Base-by-base conservation (phyloP, 257 asterid species). In the Gynochthodes officinalis region DNA sequence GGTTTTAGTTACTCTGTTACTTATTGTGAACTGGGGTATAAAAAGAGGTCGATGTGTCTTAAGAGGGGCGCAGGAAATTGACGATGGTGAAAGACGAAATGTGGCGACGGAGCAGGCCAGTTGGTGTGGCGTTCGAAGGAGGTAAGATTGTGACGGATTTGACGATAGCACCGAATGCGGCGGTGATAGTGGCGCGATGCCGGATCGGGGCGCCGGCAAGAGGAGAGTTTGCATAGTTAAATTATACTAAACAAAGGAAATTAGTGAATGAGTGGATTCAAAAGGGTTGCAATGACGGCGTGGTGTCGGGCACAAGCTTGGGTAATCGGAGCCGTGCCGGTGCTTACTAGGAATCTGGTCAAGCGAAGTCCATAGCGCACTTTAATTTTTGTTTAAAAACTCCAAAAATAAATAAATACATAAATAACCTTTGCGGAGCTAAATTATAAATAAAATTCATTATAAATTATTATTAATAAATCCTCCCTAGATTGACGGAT, bases 151-250 rank as follows among this genome's bases (percentile, higher is more conserved):
- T 5, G 73, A 21, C 40, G 72, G 74, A 46, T 64, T 82, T 27
- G 75, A 52, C 28, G 82, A 30, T 64, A 78, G 69, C 69, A 74
- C 75, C 54, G 75, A 30, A 60, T 10, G 67, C 78, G 78, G 84
- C 64, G 76, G 72, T 50, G 61, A n/a, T 35, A 84, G 85, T 21
- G 87, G 86, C 23, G 91, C 86, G 73, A 63, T 62, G 83, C 83
- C 88, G 86, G 92, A 81, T 78, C 86, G 87, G 61, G 82, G 86
- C 33, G 96, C 90, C 87, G 96, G 96, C 79, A 76, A 76, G 69
- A 93, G 85, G 55, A 93, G 86, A 77, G 96, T 78, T 75, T 89
- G 97, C 98, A 91, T 93, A 71, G 86, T 79, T 81, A 23, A 50
- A 37, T 53, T 18, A 15, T 13, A 32, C 66, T 32, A 6, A 69